Base-by-base conservation (phyloP, 202 grass and related monocot genomes). In the Panicum hallii region DNA sequence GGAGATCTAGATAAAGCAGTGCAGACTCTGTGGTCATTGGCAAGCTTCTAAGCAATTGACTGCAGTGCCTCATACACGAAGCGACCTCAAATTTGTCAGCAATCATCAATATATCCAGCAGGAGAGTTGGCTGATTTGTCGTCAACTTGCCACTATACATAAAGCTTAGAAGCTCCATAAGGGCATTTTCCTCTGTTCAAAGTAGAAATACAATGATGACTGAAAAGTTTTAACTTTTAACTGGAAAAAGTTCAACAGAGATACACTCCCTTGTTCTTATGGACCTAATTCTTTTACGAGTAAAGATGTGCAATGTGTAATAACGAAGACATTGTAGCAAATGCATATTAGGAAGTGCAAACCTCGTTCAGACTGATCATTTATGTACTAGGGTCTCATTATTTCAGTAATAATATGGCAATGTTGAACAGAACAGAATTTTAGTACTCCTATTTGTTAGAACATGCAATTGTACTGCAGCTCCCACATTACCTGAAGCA, bases 21-120 rank as follows among this genome's bases (percentile, higher is more conserved):
- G 97, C 97, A 60, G 97, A 99, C 45, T 99, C 97, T 67, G 97
- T 99, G 22, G 97, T 99, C 93, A 99, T 99, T 52, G 93, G 93
- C 56, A 97, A 92, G 80, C 77, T 94, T 89, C 90, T 89, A 67
- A 99, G 85, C 80, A 97, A 78, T 85, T 99, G 97, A 88, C 97
- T 97, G 85, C 93, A 97, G 69, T 99, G 89, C 40, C 97, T 84
- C 93, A 99, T 97, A 85, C 97, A 99, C 7, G 97, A 97, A 74
- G 86, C 90, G 54, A 99, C 97, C 87, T 99, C 97, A 77, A 99
- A 99, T 79, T 99, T 99, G 77, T 99, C 97, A 58, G 97, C 90
- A 65, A 94, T 91, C 93, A 99, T 97, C 84, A 99, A 81, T 50
- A 99, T 93, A 77, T 99, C 97, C 56, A 99, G 79, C 64, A 99